phyloP scores from a whole-genome alignment of 495 filamentous ascomycete species.

The Neurospora sp. region DNA sequence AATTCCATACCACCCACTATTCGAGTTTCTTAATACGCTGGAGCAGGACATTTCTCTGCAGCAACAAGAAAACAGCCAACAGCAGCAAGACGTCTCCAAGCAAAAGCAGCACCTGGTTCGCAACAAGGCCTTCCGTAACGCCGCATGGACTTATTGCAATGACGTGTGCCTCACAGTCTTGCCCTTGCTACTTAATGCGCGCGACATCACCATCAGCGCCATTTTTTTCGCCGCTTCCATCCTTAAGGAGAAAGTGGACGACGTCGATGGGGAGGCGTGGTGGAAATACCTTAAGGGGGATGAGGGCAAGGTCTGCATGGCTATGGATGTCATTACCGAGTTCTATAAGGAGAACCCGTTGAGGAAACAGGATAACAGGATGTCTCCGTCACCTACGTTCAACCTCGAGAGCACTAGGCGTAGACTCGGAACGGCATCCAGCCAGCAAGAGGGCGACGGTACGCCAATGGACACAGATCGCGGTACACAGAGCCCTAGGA shows the following conservation, averaged over 20 bases:
- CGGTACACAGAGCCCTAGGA: slow-evolving; percentile 19
- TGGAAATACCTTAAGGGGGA: slow-evolving; percentile 63
- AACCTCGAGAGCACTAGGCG: slow-evolving; percentile 36
- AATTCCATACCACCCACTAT: slow-evolving; percentile 70
- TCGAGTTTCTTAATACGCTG: slow-evolving; percentile 62
- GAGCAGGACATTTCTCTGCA: slow-evolving; percentile 11
- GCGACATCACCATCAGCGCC: slow-evolving; percentile 72
- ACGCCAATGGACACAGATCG: slow-evolving; percentile 15
- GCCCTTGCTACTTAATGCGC: slow-evolving; percentile 69
- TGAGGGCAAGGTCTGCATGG: slow-evolving; percentile 51
- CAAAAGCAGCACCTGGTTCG: slow-evolving; percentile 39
- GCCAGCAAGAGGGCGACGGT: slow-evolving; percentile 3
- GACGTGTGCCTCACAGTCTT: slow-evolving; percentile 75
- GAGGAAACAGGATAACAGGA: slow-evolving; percentile 30
- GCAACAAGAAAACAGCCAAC: background rate
- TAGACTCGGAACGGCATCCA: slow-evolving; percentile 19
- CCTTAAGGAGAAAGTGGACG: slow-evolving; percentile 58
- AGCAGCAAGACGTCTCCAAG: background rate
- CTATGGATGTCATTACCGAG: slow-evolving; percentile 60
- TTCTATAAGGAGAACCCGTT: slow-evolving; percentile 64
- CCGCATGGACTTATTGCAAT: slow-evolving; percentile 86
- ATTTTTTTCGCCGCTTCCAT: slow-evolving; percentile 76
- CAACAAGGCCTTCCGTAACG: slow-evolving; percentile 66
- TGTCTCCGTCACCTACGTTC: slow-evolving; percentile 34
- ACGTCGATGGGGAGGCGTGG: slow-evolving; percentile 74